Conservation (phyloP, 1,284 basidiomycete genomes). For the Marasmius oreades region DNA sequence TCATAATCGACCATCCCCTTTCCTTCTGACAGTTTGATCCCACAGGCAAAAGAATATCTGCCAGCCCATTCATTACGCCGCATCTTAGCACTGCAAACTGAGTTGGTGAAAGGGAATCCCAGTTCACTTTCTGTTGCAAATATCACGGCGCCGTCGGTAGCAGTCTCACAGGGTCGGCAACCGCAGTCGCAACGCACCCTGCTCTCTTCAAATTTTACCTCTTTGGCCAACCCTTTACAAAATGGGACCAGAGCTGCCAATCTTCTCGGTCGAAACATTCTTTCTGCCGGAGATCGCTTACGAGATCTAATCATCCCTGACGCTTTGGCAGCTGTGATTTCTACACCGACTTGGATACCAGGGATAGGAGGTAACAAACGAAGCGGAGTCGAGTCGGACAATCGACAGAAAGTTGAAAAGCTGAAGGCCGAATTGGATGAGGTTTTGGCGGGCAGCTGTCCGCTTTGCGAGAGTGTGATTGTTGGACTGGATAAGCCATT, state of each 20-base stretch:
- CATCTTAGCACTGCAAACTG: constrained; percentile 80
- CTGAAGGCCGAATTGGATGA: constrained; percentile 83
- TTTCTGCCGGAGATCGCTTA: constrained; percentile 85
- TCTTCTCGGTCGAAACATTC: constrained; percentile 74
- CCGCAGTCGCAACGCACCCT: constrained; percentile 57
- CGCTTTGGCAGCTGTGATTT: constrained; percentile 73
- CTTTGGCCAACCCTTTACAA: constrained; percentile 46
- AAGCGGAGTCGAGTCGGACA: constrained; percentile 47
- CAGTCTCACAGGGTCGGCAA: constrained; percentile 33
- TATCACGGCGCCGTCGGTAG: constrained; percentile 29
- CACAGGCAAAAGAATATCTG: constrained; percentile 86
- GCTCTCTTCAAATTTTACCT: constrained; percentile 69
- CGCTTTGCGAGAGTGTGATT: constrained; percentile 87
- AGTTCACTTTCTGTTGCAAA: constrained; percentile 28
- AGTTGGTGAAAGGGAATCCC: constrained; percentile 62
- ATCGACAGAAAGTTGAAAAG: constrained; percentile 61
- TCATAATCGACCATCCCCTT: neutral
- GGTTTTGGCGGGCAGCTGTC: constrained; percentile 82
- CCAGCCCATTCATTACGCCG: constrained; percentile 78
- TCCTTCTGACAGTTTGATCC: constrained; percentile 7
- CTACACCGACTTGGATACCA: constrained; percentile 63
- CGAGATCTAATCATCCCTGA: constrained; percentile 92
- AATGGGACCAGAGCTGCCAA: constrained; percentile 60
- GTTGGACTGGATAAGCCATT: constrained; percentile 85
- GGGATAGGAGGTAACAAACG: constrained; percentile 52